Conservation (phyloP, 1,284 basidiomycete genomes). For the Peniophora sp. region DNA sequence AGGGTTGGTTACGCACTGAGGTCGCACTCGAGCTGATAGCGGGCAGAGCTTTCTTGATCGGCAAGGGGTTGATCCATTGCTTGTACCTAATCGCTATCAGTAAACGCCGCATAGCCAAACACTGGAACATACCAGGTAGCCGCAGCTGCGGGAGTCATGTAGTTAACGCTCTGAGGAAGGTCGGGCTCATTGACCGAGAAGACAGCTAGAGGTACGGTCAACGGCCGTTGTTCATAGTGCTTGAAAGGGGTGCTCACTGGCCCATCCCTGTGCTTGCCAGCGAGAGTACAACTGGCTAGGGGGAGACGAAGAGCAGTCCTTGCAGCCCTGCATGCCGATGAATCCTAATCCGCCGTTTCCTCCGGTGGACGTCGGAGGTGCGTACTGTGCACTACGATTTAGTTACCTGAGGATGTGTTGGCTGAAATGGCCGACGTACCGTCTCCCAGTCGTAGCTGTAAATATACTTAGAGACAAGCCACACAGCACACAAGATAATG, state of each 20-base stretch:
- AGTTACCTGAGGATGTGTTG: no score
- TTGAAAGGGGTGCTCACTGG: background rate
- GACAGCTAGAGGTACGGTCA: background rate
- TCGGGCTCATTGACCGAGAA: slow-evolving; percentile 8
- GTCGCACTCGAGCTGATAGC: slow-evolving; percentile 11
- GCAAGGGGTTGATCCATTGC: slow-evolving; percentile 8
- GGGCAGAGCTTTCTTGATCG: slow-evolving; percentile 16
- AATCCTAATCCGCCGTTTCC: background rate
- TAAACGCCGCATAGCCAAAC: no score
- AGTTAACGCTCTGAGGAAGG: slow-evolving; percentile 3
- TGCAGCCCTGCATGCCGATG: background rate
- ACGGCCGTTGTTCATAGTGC: background rate
- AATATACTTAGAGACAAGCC: background rate
- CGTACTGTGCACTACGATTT: background rate
- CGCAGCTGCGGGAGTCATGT: slow-evolving; percentile 6
- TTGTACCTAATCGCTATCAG: background rate
- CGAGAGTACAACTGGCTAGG: background rate
- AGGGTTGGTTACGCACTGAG: no score
- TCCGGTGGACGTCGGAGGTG: background rate
- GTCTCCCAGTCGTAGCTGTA: background rate
- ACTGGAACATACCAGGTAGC: slow-evolving; percentile 8
- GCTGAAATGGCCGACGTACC: no score
- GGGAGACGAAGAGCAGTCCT: background rate
- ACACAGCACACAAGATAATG: background rate
- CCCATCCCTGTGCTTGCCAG: background rate